phyloP scores from a whole-genome alignment of 495 filamentous ascomycete genomes.

The Friedmanniomyces simplex region DNA sequence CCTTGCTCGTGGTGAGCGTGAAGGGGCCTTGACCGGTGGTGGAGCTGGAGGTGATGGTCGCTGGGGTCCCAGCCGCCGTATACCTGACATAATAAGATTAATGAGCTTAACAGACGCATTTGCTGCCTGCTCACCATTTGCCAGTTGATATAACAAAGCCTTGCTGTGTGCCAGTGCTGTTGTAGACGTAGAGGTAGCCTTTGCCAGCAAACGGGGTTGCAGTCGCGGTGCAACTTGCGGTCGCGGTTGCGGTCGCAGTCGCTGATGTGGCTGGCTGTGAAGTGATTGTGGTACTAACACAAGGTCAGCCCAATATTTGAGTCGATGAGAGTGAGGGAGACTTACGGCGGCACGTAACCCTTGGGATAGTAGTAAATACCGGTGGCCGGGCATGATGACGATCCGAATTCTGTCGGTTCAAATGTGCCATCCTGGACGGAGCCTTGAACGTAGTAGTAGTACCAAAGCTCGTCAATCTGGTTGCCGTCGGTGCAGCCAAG shows the following conservation, averaged over 20 bases:
- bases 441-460: conserved; percentile 70
- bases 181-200: conserved; percentile 49
- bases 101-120: no score
- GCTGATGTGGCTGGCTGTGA: conserved; percentile 27
- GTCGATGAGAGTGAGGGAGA: background rate
- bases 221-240: conserved; percentile 1
- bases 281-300: conserved; percentile 6
- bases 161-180: conserved; percentile 34
- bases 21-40: conserved; percentile 10
- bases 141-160: conserved; percentile 62
- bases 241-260: no score
- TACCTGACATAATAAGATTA: no score
- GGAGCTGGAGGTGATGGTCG: conserved; percentile 46
- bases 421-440: conserved; percentile 66
- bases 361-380: conserved; percentile 63
- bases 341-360: conserved; percentile 11
- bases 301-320: background rate
- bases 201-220: conserved; percentile 38
- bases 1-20: conserved; percentile 26
- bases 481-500: conserved; percentile 53
- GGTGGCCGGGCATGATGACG: conserved; percentile 50
- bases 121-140: conserved; percentile 62
- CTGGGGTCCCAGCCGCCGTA: conserved; percentile 57
- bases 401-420: conserved; percentile 51
- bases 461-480: conserved; percentile 64